Evolutionary conservation across 208 protist species (phyloP), one percentile per base, ranked within the genome.

Genomic region (Acanthamoeba castellanii): DNA sequence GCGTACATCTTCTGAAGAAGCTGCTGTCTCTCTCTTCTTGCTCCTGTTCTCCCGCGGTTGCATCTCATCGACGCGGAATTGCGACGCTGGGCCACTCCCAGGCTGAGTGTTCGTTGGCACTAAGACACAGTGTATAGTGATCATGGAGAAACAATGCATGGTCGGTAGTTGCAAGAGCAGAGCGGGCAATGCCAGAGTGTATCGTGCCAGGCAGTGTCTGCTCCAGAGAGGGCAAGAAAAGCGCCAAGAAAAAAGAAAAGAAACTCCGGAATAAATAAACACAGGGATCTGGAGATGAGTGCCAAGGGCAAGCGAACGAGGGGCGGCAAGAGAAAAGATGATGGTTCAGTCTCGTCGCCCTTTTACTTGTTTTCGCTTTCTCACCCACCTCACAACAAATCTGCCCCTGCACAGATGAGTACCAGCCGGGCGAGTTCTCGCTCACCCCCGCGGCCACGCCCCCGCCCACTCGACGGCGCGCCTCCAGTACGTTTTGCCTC

Each of bases 251-350:
- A 32, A 66, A 66, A n/a, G 59, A 32, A 66, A 66, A 66, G 16
- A 66, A 22, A 66, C 25, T 20, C 27, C 27, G 9, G 3, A 66
- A 6, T n/a, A 30, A n/a, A 66, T n/a, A 30, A 7, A 61, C 18
- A 61, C 16, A 57, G 52, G 52, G 55, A 1, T 6, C 66, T 30
- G 30, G 37, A 82, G 32, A 85, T 85, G 76, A 85, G 76, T 5
- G 76, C 37, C 20, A 85, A 85, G 45, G 76, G 76, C 22, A 85
- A 85, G 45, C 76, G 76, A 34, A 42, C 14, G 25, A 50, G 76
- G 57, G 37, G 37, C 37, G 76, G 76, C 76, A 85, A 85, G 45
- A 22, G 76, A 57, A 85, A 85, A 34, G 76, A 85, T 34, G 76
- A 85, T 32, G 76, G 76, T 85, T 57, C 16, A 14, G 5, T 32